These are phyloP conservation scores for Fusarium multiceps DNA, from an alignment of 2,329 filamentous ascomycete genomes.

Conservation along the genomic window DNA sequence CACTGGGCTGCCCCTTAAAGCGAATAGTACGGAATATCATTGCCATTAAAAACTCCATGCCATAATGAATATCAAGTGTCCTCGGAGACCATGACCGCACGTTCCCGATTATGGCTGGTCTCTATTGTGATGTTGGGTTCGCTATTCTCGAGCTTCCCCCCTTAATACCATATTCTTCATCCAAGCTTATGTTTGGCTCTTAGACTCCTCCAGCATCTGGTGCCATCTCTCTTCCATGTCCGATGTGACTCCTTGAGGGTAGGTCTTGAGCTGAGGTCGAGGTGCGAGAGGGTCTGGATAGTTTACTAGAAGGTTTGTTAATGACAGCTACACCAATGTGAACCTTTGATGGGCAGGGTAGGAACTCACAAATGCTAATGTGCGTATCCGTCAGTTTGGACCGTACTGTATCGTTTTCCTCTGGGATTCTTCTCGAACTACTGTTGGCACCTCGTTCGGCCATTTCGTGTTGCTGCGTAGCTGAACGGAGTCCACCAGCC, in stretches of 20 bases:
- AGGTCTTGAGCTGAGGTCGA: constrained; percentile 49
- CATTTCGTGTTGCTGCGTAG: constrained; percentile 38
- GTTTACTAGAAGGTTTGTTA: constrained; percentile 34
- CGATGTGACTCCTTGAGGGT: constrained; percentile 54
- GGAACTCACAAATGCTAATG: constrained; percentile 59
- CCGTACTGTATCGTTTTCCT: constrained; percentile 57
- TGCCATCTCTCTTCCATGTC: constrained; percentile 57
- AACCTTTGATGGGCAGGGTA: not conserved
- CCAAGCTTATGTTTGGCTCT: constrained; percentile 1
- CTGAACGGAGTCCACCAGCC: constrained; percentile 35
- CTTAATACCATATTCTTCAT: not conserved
- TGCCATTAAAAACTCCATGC: not conserved
- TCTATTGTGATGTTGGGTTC: not conserved
- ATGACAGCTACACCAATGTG: not conserved
- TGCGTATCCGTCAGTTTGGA: constrained; percentile 56
- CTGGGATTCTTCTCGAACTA: constrained; percentile 54
- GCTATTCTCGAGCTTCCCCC: not conserved
- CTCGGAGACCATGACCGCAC: not conserved
- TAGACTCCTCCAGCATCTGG: constrained; percentile 46
- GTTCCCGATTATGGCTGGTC: not conserved
- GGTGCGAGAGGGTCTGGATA: constrained; percentile 62
- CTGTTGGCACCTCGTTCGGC: constrained; percentile 39
- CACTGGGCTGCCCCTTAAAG: not conserved
- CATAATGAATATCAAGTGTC: not conserved
- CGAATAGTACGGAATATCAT: not conserved